A percentile compares a stretch with the other conserved stretches of the same genome.
Evolutionary conservation across 202 grass and related monocot species (phyloP).

Genomic region (Digitaria exilis): DNA sequence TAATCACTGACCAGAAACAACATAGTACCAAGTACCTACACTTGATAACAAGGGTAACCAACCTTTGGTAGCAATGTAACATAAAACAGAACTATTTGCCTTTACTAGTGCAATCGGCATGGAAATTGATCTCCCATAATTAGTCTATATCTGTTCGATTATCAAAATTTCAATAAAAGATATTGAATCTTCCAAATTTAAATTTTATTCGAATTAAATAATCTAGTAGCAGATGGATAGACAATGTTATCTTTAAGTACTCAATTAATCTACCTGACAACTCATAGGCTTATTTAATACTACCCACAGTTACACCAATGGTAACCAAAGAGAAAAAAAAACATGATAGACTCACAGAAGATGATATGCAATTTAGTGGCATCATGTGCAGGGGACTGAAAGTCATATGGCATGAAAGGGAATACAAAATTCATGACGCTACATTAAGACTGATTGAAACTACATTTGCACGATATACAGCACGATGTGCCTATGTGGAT

Average conservation of each 20-base stretch:
- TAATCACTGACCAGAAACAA: background rate
- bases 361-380: conserved; percentile 38
- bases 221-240: background rate
- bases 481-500: conserved; percentile 25
- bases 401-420: conserved; percentile 40
- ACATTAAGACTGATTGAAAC: conserved; percentile 25
- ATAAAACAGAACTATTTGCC: background rate
- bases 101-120: background rate
- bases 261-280: conserved; percentile 25
- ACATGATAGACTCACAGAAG: background rate
- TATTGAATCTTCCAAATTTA: background rate
- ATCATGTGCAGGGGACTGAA: conserved; percentile 37
- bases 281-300: conserved; percentile 8
- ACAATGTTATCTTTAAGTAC: background rate
- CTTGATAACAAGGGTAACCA: background rate
- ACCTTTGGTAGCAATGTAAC: background rate
- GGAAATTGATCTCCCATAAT: background rate
- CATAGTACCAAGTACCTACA: background rate
- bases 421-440: conserved; percentile 27
- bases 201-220: background rate
- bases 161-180: background rate
- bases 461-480: background rate
- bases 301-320: conserved; percentile 12
- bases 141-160: background rate
- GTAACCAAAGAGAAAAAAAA: background rate